A percentile compares a stretch with the other conserved stretches of the same genome.
phyloP scores from a whole-genome alignment of 305 asterid species.

The Coffea humblotiana region DNA sequence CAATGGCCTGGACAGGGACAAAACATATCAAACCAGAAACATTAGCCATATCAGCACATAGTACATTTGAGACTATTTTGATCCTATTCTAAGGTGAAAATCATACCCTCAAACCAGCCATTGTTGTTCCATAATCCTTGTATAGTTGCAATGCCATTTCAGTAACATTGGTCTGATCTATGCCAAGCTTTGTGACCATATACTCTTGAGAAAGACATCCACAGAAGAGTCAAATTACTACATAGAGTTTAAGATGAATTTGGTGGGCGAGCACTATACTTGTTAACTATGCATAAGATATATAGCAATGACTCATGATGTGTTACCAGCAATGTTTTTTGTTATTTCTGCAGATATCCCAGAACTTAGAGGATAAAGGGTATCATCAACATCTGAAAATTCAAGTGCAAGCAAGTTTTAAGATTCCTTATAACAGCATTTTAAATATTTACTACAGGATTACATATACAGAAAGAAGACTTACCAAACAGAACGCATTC shows the following conservation, averaged over 20 bases:
- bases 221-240: background rate
- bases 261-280: background rate
- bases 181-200: constrained; percentile 67
- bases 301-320: background rate
- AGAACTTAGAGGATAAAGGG: constrained; percentile 81
- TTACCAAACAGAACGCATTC: constrained; percentile 87
- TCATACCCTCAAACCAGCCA: constrained; percentile 90
- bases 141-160: constrained; percentile 66
- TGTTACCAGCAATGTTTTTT: constrained; percentile 70
- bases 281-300: background rate
- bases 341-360: constrained; percentile 76
- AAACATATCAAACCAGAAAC: background rate
- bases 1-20: constrained; percentile 56
- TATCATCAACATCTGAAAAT: constrained; percentile 86
- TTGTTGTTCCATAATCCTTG: constrained; percentile 89
- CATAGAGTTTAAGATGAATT: background rate
- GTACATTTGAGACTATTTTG: background rate
- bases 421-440: constrained; percentile 2
- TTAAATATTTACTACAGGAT: background rate
- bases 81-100: background rate
- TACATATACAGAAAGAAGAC: constrained; percentile 18
- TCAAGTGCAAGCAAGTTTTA: background rate
- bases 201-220: constrained; percentile 46
- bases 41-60: constrained; percentile 9
- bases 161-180: constrained; percentile 61